Evolutionary conservation across 1,284 basidiomycete genomes (phyloP).

Genomic region (Cryptococcus jaspeensis): DNA sequence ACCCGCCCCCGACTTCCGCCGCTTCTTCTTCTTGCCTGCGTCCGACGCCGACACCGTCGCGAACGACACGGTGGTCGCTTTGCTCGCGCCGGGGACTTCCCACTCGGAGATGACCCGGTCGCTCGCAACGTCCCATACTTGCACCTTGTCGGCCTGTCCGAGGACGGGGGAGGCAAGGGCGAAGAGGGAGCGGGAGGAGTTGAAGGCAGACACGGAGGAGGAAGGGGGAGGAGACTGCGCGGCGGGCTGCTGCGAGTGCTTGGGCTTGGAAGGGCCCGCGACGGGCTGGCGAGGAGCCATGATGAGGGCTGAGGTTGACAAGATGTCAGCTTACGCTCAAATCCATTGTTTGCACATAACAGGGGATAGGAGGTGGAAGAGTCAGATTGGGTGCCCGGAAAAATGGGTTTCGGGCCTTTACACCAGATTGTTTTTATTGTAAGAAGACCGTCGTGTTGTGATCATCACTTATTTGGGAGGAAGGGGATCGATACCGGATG

Average conservation of each 20-base stretch:
- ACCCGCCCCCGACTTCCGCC: constrained; percentile 23
- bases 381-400: constrained; percentile 45
- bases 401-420: constrained; percentile 48
- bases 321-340: background rate
- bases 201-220: constrained; percentile 45
- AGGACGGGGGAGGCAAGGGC: constrained; percentile 46
- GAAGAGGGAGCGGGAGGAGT: constrained; percentile 43
- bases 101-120: constrained; percentile 48
- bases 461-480: constrained; percentile 48
- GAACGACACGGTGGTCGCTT: constrained; percentile 43
- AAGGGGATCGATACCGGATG: background rate
- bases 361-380: constrained; percentile 7
- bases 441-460: constrained; percentile 51
- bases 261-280: constrained; percentile 45
- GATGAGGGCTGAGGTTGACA: background rate
- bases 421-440: constrained; percentile 34
- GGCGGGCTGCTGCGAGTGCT: constrained; percentile 23
- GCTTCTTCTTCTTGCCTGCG: constrained; percentile 31
- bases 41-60: constrained; percentile 22
- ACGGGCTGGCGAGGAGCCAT: constrained; percentile 43
- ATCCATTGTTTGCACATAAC: background rate
- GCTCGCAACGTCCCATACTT: constrained; percentile 47
- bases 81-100: constrained; percentile 46
- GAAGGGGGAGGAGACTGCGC: constrained; percentile 45
- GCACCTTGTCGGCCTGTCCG: constrained; percentile 48